Percentiles rank a stretch among this genome's conserved stretches.
These are phyloP conservation scores for Stevia rebaudiana DNA, from an alignment of 140 eudicot genomes.

Conservation along the genomic window DNA sequence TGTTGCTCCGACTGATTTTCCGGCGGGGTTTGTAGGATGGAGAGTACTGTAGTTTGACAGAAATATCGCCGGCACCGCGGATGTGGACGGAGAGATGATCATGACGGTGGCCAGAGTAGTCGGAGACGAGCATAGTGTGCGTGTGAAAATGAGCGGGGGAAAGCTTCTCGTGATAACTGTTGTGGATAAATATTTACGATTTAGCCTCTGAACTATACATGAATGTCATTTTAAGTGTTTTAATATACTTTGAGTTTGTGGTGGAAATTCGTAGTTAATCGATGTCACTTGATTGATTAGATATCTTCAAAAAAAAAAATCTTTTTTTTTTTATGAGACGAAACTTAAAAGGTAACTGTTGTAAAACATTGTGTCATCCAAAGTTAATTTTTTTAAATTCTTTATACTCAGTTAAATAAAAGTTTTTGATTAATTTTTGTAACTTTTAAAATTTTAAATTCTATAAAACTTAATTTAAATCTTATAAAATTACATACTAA, in stretches of 20 bases:
- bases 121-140: constrained; percentile 29
- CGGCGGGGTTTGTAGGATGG: constrained; percentile 23
- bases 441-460: no score
- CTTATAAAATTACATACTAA: no score
- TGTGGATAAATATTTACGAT: constrained; percentile 26
- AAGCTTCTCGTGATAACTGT: constrained; percentile 8
- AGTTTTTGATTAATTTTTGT: no score
- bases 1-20: constrained; percentile 6
- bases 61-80: not conserved
- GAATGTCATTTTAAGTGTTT: not conserved
- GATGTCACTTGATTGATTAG: no score
- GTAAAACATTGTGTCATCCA: no score
- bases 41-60: constrained; percentile 3
- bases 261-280: not conserved
- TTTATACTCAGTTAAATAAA: no score
- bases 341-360: no score
- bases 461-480: no score
- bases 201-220: constrained; percentile 7
- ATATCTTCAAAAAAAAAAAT: no score
- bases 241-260: not conserved
- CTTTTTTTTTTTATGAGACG: no score
- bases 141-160: constrained; percentile 34
- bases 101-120: constrained; percentile 24
- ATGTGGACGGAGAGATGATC: not conserved
- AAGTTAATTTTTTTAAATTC: no score